Evolutionary conservation across 129 eudicot genomes (phyloP).

Genomic region (Flaveria linearis): DNA sequence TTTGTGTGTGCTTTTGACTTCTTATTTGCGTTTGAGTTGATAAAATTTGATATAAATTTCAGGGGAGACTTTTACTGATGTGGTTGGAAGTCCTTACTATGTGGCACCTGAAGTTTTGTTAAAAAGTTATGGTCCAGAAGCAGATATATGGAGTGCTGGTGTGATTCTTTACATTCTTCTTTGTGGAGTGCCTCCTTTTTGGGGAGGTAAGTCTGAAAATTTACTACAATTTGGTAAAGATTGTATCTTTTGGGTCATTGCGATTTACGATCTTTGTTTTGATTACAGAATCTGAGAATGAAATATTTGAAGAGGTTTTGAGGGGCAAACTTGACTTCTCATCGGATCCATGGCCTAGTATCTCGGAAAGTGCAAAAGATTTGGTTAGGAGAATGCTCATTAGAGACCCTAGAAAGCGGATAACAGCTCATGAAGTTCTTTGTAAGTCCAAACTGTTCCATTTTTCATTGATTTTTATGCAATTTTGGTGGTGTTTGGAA

Average conservation of each 20-base stretch:
- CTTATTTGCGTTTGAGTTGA: not conserved
- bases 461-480: not conserved
- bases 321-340: constrained; percentile 67
- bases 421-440: constrained; percentile 76
- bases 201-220: constrained; percentile 65
- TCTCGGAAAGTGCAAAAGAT: constrained; percentile 83
- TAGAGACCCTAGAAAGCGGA: constrained; percentile 66
- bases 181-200: constrained; percentile 87
- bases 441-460: constrained; percentile 49
- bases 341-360: constrained; percentile 90
- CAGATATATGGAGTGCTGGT: constrained; percentile 94
- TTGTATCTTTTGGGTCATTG: not conserved
- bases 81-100: constrained; percentile 93
- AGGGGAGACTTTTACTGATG: constrained; percentile 73
- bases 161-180: constrained; percentile 83
- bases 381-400: constrained; percentile 73
- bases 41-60: constrained; percentile 14
- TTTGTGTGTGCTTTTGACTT: not conserved
- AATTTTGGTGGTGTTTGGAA: not conserved
- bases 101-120: constrained; percentile 91
- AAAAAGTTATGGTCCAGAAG: constrained; percentile 76
- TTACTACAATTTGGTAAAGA: not conserved
- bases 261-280: constrained; percentile 6
- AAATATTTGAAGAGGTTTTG: constrained; percentile 78
- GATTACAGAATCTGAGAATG: constrained; percentile 71